phyloP scores from a whole-genome alignment of 2,329 filamentous ascomycete species.

The Alternaria sp. region DNA sequence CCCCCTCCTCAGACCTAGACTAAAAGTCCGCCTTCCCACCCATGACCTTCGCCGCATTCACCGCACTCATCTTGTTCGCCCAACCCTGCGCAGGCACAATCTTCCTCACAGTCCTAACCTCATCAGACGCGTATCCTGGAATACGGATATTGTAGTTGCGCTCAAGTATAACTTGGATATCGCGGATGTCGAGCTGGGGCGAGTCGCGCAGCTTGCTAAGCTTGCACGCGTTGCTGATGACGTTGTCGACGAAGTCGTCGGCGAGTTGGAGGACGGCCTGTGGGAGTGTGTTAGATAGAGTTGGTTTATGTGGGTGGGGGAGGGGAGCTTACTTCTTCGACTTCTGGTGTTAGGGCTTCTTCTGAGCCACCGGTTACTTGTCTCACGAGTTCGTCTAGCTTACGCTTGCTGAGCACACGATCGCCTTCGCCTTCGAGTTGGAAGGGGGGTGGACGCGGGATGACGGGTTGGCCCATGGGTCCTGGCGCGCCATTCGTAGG shows the following conservation, averaged over 20 bases:
- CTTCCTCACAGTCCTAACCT: constrained; percentile 92
- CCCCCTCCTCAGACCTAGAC: neutral
- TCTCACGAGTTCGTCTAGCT: constrained; percentile 90
- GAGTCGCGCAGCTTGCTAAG: constrained; percentile 92
- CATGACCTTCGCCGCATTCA: constrained; percentile 87
- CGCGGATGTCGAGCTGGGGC: constrained; percentile 81
- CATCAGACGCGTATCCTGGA: constrained; percentile 92
- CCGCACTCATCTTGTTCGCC: constrained; percentile 96
- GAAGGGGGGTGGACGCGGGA: constrained; percentile 81
- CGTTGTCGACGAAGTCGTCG: constrained; percentile 93
- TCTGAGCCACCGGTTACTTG: constrained; percentile 88
- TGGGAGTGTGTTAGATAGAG: neutral
- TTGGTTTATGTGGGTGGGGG: neutral
- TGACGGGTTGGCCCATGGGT: constrained; percentile 84
- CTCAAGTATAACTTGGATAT: constrained; percentile 62
- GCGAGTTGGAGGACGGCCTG: constrained; percentile 87
- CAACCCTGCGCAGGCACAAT: constrained; percentile 86
- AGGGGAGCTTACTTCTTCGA: constrained; percentile 81
- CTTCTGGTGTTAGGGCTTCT: constrained; percentile 84
- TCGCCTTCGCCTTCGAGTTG: constrained; percentile 92
- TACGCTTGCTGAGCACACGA: constrained; percentile 95
- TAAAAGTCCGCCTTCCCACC: constrained; percentile 53
- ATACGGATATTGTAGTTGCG: constrained; percentile 80
- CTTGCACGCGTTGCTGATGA: constrained; percentile 84
- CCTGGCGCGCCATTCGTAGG: constrained; percentile 76